Percentiles rank a stretch among this genome's conserved stretches.
These are phyloP conservation scores for Neurospora sp. DNA, from an alignment of 2,329 filamentous ascomycete species.

Conservation along the genomic window DNA sequence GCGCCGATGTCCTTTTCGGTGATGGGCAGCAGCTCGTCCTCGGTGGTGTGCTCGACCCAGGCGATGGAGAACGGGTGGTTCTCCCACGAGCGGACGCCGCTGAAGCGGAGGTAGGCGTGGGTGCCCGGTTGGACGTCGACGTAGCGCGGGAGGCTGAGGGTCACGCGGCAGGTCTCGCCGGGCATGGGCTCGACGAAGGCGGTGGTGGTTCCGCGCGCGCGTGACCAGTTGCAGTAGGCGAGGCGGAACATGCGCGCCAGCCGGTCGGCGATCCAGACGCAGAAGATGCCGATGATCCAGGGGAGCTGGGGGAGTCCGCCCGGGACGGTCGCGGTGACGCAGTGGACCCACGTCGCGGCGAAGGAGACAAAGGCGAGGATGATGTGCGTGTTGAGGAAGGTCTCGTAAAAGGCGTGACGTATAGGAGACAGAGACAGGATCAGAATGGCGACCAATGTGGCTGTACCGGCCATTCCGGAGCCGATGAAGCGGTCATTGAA, in stretches of 20 bases:
- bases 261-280: conserved; percentile 71
- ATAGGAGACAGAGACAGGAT: conserved; percentile 68
- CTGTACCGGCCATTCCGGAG: conserved; percentile 43
- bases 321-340: conserved; percentile 52
- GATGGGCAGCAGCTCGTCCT: conserved; percentile 23
- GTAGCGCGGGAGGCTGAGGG: conserved; percentile 57
- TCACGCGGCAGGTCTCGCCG: conserved; percentile 61
- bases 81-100: conserved; percentile 56
- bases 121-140: conserved; percentile 59
- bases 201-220: conserved; percentile 45
- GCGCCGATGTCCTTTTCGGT: conserved; percentile 11
- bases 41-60: conserved; percentile 53
- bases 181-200: conserved; percentile 60
- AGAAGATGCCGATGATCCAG: conserved; percentile 64
- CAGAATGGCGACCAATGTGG: conserved; percentile 55
- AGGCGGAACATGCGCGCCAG: conserved; percentile 52
- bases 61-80: conserved; percentile 72
- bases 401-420: conserved; percentile 94
- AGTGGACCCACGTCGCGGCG: conserved; percentile 69
- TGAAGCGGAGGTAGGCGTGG: conserved; percentile 66
- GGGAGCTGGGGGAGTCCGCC: conserved; percentile 61
- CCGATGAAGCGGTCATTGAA: conserved; percentile 52
- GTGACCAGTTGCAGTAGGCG: conserved; percentile 56
- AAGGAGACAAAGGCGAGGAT: conserved; percentile 60
- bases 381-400: conserved; percentile 83